These are phyloP conservation scores for Orbilia javanica DNA, from an alignment of 2,329 filamentous ascomycete genomes.

Conservation along the genomic window DNA sequence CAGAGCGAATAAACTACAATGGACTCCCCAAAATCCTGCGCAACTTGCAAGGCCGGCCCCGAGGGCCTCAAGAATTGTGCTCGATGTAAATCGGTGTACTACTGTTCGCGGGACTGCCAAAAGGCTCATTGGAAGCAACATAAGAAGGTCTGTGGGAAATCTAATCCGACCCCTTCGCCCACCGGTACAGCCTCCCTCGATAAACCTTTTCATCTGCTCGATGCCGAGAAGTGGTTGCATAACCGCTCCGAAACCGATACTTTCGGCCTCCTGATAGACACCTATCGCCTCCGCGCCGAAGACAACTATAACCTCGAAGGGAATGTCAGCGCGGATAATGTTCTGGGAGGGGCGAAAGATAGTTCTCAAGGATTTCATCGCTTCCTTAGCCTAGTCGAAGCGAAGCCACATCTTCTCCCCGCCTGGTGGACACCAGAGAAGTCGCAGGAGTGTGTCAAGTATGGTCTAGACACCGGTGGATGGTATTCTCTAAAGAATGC, in stretches of 20 bases:
- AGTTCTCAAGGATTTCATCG: constrained; percentile 64
- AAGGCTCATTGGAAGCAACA: constrained; percentile 70
- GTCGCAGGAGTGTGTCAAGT: constrained; percentile 64
- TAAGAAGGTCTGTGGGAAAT: constrained; percentile 66
- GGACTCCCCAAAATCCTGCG: not conserved
- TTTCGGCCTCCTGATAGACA: constrained; percentile 68
- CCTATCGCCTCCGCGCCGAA: constrained; percentile 68
- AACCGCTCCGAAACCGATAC: constrained; percentile 67
- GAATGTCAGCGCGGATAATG: constrained; percentile 61
- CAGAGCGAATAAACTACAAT: too few relatives aligned
- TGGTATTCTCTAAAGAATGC: constrained; percentile 63
- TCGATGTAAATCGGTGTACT: constrained; percentile 61
- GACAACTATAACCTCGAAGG: constrained; percentile 63
- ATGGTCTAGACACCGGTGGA: constrained; percentile 62
- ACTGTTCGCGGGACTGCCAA: constrained; percentile 71
- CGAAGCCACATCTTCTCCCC: constrained; percentile 65
- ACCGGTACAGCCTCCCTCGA: constrained; percentile 35
- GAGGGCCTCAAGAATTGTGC: constrained; percentile 65
- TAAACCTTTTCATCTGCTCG: constrained; percentile 66
- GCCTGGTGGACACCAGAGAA: constrained; percentile 67
- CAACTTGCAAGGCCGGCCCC: not conserved
- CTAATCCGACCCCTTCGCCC: not conserved
- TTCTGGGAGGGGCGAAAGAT: constrained; percentile 62
- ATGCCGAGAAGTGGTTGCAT: constrained; percentile 67
- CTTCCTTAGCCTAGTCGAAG: constrained; percentile 64